A percentile compares a stretch with the other conserved stretches of the same genome.
These are phyloP conservation scores for Pythium scleroteichum DNA, from an alignment of 352 stramenopile genomes.

Conservation along the genomic window DNA sequence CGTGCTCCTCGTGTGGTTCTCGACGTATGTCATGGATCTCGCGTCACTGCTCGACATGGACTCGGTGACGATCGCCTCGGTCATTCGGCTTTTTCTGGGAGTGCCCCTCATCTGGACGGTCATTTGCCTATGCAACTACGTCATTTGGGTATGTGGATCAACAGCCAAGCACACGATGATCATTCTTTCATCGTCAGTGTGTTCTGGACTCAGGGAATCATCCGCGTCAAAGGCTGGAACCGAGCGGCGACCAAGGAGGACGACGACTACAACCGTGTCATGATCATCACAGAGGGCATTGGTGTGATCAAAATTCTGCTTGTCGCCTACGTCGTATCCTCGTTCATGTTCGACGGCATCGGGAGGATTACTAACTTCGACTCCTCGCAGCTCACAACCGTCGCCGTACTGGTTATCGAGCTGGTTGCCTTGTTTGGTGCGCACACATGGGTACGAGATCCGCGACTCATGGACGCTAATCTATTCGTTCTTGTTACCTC, in stretches of 20 bases:
- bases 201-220: constrained; percentile 46
- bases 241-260: constrained; percentile 64
- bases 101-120: constrained; percentile 81
- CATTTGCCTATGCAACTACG: constrained; percentile 81
- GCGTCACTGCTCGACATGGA: constrained; percentile 44
- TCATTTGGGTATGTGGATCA: constrained; percentile 54
- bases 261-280: constrained; percentile 82
- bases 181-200: background rate
- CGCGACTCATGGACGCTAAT: background rate
- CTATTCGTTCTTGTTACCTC: constrained; percentile 5
- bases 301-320: constrained; percentile 83
- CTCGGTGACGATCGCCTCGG: constrained; percentile 39
- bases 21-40: constrained; percentile 67
- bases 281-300: constrained; percentile 88
- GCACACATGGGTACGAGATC: constrained; percentile 69
- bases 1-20: constrained; percentile 71
- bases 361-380: constrained; percentile 78
- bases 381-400: constrained; percentile 75
- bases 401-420: constrained; percentile 79
- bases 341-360: constrained; percentile 84
- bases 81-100: constrained; percentile 66
- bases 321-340: constrained; percentile 81
- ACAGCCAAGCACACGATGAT: background rate
- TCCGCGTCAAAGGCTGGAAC: constrained; percentile 83
- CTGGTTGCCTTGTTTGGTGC: constrained; percentile 77